phyloP scores from a whole-genome alignment of 495 filamentous ascomycete species.

The Penicillium nucicola region DNA sequence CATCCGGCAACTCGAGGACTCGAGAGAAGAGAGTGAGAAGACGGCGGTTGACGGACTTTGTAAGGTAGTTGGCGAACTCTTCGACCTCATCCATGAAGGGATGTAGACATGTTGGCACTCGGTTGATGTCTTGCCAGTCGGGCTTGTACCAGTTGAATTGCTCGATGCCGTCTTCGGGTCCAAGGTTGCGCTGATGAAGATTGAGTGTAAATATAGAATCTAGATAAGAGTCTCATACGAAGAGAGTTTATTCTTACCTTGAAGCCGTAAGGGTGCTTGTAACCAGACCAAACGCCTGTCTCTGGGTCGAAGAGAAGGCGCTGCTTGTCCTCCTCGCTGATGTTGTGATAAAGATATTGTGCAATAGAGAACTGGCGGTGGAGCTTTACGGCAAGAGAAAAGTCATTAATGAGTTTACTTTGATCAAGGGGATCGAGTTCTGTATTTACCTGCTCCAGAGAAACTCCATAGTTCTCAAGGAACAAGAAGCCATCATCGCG shows the following conservation, averaged over 20 bases:
- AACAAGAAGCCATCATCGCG: conserved; percentile 46
- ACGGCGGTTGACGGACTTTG: conserved; percentile 40
- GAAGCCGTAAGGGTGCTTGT: conserved; percentile 40
- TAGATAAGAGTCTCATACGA: background rate
- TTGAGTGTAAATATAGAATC: background rate
- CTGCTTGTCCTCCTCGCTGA: conserved; percentile 42
- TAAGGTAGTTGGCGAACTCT: conserved; percentile 42
- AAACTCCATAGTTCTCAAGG: conserved; percentile 46
- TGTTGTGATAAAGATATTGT: conserved; percentile 44
- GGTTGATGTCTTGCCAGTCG: conserved; percentile 33
- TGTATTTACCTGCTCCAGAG: conserved; percentile 37
- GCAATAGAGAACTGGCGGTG: conserved; percentile 44
- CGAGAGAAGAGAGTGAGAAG: conserved; percentile 43
- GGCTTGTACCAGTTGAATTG: conserved; percentile 47
- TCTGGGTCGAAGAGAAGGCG: conserved; percentile 39
- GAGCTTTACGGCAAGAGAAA: conserved; percentile 18
- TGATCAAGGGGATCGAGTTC: background rate
- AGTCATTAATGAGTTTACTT: background rate
- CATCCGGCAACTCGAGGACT: conserved; percentile 44
- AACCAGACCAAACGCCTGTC: conserved; percentile 38
- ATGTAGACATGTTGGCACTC: conserved; percentile 34
- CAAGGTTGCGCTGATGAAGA: conserved; percentile 28
- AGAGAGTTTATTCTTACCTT: conserved; percentile 20
- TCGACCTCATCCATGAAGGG: conserved; percentile 48
- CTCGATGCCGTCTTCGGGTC: conserved; percentile 40